Base-by-base conservation (phyloP, 2,329 filamentous ascomycete genomes). In the Alternaria incomplexa region DNA sequence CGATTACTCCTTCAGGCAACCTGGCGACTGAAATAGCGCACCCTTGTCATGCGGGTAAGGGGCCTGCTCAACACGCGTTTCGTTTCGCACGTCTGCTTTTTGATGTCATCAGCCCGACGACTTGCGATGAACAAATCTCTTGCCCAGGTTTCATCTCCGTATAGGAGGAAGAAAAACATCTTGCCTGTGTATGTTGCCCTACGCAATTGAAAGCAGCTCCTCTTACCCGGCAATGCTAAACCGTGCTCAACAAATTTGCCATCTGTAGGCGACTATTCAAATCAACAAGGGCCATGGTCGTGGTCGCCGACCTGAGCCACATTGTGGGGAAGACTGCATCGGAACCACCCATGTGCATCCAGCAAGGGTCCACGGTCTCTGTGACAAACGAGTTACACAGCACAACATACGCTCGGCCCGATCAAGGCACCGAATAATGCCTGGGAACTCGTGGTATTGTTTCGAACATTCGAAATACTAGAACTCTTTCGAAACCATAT, bases 231-330 rank as follows among this genome's bases (percentile, higher is more conserved):
- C 28, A n/a, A 40, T 43, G 23, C n/a, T 23, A 36, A 28, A 58
- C 26, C 20, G 15, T 5, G 51, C 60, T 32, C 47, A 55, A 59
- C 48, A 50, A 32, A 54, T 30, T 50, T 47, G 15, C 10, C 6
- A 32, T 36, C 6, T 46, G 17, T 28, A 28, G 40, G 45, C 56
- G 51, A 51, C 50, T 25, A 20, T 45, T 44, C 43, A 28, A 26
- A 26, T 26, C 36, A 50, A 44, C 28, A 45, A 48, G 51, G 56
- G 46, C 47, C 28, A 50, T 15, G 28, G 32, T 8, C 17, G n/a
- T 30, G 30, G 61, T 77, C 74, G 74, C 71, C 74, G 74, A 77
- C 73, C 65, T 75, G 72, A 74, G 61, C 72, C 74, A 69, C 56
- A 64, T n/a, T 51, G 23, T 63, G 58, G 73, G 72, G 43, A 64